These are phyloP conservation scores for Termitomyces sp. DNA, from an alignment of 768 basidiomycete species.

Conservation along the genomic window DNA sequence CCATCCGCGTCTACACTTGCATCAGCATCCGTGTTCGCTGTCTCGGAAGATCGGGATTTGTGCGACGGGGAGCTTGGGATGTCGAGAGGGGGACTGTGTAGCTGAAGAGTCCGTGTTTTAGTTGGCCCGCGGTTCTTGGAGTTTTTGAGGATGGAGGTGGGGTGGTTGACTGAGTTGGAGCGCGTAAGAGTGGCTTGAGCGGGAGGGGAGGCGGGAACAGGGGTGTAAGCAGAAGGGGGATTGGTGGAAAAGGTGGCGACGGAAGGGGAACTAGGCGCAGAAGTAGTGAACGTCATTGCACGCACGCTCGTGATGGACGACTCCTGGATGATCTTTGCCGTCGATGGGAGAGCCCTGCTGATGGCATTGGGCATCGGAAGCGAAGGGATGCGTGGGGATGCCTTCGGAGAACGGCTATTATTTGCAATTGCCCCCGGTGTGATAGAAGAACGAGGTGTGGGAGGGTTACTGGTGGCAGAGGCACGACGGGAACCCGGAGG, in stretches of 20 bases:
- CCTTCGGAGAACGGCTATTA: neutral
- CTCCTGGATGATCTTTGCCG: slow-evolving; percentile 1
- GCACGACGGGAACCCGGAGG: slow-evolving; percentile 1
- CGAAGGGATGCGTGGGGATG: slow-evolving; percentile 4
- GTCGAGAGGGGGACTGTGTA: neutral
- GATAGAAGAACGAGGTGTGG: neutral
- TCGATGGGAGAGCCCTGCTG: neutral
- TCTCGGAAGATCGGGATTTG: neutral
- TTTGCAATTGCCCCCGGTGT: neutral
- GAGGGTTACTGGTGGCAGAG: neutral
- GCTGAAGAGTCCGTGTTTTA: neutral
- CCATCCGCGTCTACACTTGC: slow-evolving; percentile 10
- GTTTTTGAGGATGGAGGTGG: neutral
- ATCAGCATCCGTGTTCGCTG: neutral
- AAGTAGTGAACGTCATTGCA: neutral
- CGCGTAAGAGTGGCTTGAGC: neutral
- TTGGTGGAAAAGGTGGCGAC: neutral
- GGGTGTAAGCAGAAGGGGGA: neutral
- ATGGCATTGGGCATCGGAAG: neutral
- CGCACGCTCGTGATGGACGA: neutral
- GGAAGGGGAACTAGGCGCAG: neutral
- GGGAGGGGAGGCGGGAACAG: neutral
- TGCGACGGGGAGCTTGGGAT: neutral
- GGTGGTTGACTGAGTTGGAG: neutral
- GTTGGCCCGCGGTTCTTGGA: neutral